These are phyloP conservation scores for Orbilia oligospora DNA, from an alignment of 2,329 filamentous ascomycete genomes.

Conservation along the genomic window DNA sequence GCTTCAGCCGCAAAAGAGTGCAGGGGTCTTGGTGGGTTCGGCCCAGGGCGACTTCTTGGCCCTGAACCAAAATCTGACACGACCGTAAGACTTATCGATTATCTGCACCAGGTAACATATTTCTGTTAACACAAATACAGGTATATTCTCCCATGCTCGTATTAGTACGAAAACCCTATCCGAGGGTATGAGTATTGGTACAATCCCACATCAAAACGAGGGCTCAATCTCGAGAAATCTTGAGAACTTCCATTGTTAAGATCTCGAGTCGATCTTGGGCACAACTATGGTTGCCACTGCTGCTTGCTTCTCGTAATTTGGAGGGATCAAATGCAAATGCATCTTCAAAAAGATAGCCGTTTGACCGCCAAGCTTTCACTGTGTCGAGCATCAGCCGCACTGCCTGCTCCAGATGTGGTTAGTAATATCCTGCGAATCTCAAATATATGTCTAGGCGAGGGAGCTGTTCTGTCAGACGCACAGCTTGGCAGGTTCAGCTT, in stretches of 20 bases:
- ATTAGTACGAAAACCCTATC: neutral
- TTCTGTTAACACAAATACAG: conserved; percentile 9
- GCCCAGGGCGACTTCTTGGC: conserved; percentile 56
- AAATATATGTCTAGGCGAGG: conserved; percentile 42
- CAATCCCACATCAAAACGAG: neutral
- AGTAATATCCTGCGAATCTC: conserved; percentile 56
- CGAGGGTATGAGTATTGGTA: neutral
- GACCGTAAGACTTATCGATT: conserved; percentile 58
- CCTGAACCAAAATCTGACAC: conserved; percentile 60
- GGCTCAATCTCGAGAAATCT: neutral
- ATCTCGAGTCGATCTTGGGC: neutral
- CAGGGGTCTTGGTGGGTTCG: conserved; percentile 45
- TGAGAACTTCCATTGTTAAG: neutral
- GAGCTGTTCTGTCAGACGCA: conserved; percentile 50
- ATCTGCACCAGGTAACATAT: conserved; percentile 22
- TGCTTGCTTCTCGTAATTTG: conserved; percentile 11
- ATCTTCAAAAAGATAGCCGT: conserved; percentile 38
- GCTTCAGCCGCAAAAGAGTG: conserved; percentile 59
- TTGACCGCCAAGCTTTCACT: conserved; percentile 45
- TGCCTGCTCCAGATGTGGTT: conserved; percentile 56
- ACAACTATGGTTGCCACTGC: no score
- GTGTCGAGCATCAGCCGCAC: conserved; percentile 59
- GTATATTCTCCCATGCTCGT: conserved; percentile 1
- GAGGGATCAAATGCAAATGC: conserved; percentile 51
- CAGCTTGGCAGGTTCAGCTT: conserved; percentile 55